These are phyloP conservation scores for Colletotrichum destructivum DNA, from an alignment of 2,329 filamentous ascomycete species.

Conservation along the genomic window DNA sequence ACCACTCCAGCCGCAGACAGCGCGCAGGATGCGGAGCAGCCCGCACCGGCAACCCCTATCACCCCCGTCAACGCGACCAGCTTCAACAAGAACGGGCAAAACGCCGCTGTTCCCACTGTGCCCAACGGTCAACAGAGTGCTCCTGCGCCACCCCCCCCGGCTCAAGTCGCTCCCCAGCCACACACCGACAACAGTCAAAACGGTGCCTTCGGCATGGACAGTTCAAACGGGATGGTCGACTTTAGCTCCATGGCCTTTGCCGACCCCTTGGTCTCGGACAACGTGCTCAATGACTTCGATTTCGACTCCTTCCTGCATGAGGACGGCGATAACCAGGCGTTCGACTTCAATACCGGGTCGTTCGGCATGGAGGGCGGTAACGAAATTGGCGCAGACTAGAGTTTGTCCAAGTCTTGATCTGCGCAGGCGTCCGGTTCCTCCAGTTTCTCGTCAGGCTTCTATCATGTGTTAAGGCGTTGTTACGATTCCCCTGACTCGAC, in stretches of 20 bases:
- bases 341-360: conserved; percentile 68
- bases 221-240: conserved; percentile 62
- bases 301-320: conserved; percentile 78
- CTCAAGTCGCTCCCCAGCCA: conserved; percentile 61
- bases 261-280: conserved; percentile 66
- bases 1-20: conserved; percentile 72
- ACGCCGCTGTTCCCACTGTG: conserved; percentile 54
- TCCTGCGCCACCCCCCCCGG: conserved; percentile 58
- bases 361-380: conserved; percentile 69
- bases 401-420: background rate
- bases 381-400: conserved; percentile 72
- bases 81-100: conserved; percentile 65
- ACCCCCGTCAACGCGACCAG: conserved; percentile 68
- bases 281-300: conserved; percentile 78
- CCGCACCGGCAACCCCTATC: conserved; percentile 75
- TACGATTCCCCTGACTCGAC: conserved; percentile 5
- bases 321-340: conserved; percentile 63
- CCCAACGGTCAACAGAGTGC: conserved; percentile 62
- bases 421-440: background rate
- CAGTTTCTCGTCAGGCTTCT: conserved; percentile 10
- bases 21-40: conserved; percentile 69
- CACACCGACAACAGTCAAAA: conserved; percentile 65
- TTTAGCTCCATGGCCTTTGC: conserved; percentile 69
- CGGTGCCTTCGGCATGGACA: conserved; percentile 58
- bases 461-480: conserved; percentile 33